Percentiles rank a stretch among this genome's conserved stretches.
These are phyloP conservation scores for Zymoseptoria ardabiliae DNA, from an alignment of 2,329 filamentous ascomycete species.

Conservation along the genomic window DNA sequence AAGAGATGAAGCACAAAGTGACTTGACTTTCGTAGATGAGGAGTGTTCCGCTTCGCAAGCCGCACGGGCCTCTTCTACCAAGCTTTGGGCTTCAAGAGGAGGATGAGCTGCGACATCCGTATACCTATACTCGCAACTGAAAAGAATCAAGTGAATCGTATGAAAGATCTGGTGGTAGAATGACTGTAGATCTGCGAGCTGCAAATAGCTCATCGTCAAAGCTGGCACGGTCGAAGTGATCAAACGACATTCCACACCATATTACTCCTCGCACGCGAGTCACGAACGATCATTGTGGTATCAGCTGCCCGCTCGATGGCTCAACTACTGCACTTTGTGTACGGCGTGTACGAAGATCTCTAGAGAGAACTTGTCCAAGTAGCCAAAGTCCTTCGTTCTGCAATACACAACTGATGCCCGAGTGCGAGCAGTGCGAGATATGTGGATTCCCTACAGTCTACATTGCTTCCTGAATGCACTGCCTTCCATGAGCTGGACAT, in stretches of 20 bases:
- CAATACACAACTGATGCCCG: neutral
- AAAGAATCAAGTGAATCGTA: too few species aligned
- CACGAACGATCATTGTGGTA: neutral
- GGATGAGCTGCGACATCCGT: neutral
- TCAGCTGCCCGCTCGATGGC: neutral
- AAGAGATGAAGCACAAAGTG: neutral
- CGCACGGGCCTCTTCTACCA: neutral
- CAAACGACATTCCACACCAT: neutral
- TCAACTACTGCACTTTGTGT: neutral
- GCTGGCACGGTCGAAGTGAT: too few species aligned
- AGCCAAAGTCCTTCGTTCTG: neutral
- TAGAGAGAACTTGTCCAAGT: neutral
- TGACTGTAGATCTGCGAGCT: too few species aligned
- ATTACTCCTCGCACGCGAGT: neutral
- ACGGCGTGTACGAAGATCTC: neutral
- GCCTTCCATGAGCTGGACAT: neutral
- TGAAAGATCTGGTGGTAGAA: too few species aligned
- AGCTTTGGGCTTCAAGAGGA: neutral
- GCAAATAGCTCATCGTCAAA: too few species aligned
- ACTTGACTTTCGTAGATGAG: neutral
- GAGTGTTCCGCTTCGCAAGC: neutral
- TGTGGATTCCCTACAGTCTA: neutral
- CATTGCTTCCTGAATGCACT: neutral
- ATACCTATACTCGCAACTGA: too few species aligned
- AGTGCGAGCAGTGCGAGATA: neutral